phyloP scores from a whole-genome alignment of 163 green algal genomes.

The Scenedesmus sp. region DNA sequence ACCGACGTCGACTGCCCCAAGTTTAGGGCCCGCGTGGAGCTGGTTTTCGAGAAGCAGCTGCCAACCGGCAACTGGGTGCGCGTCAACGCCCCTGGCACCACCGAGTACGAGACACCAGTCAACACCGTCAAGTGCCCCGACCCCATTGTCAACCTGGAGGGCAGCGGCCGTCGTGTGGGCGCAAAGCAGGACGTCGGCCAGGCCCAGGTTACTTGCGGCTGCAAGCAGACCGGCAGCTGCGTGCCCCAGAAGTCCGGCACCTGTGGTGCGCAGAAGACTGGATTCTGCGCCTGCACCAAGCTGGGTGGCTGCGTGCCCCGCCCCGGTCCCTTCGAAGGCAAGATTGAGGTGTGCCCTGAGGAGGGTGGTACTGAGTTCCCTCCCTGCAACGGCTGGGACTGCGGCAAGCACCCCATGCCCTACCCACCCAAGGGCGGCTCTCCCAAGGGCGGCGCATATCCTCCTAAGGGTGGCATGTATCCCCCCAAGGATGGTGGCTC shows the following conservation, averaged over 20 bases:
- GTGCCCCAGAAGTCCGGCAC: neutral
- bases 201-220: neutral
- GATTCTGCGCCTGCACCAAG: neutral
- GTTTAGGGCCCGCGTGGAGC: neutral
- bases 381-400: neutral
- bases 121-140: neutral
- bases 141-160: neutral
- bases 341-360: neutral
- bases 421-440: neutral
- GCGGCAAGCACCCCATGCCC: neutral
- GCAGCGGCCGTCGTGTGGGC: neutral
- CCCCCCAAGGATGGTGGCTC: neutral
- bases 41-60: neutral
- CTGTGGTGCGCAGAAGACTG: too few relatives aligned
- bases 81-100: neutral
- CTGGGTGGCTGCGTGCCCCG: neutral
- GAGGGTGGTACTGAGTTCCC: neutral
- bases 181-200: neutral
- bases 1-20: neutral
- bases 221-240: neutral
- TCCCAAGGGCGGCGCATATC: neutral
- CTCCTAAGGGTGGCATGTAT: neutral
- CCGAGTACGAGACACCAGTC: neutral
- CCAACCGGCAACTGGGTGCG: neutral
- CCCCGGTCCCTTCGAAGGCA: neutral